Evolutionary conservation across 2,329 filamentous ascomycete species (phyloP).

Genomic region (Paraconiothyrium brasiliense): DNA sequence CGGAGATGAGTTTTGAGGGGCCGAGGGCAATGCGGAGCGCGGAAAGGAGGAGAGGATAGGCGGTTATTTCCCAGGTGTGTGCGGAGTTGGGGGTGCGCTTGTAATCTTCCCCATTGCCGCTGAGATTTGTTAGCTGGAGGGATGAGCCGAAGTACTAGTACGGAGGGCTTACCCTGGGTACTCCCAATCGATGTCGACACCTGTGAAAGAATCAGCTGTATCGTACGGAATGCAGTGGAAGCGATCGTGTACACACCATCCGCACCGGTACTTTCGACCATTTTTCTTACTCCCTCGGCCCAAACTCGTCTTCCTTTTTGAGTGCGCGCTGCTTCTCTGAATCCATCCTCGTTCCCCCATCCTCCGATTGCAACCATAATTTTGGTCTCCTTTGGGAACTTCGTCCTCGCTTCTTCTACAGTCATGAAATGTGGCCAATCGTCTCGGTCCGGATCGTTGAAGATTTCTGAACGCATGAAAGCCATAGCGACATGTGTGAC

Average conservation of each 20-base stretch:
- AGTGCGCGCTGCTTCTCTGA: slow-evolving; percentile 65
- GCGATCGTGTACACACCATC: slow-evolving; percentile 64
- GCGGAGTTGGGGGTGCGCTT: slow-evolving; percentile 66
- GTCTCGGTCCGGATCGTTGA: slow-evolving; percentile 33
- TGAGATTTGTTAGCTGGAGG: slow-evolving; percentile 3
- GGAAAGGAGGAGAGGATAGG: slow-evolving; percentile 69
- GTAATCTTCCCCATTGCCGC: slow-evolving; percentile 75
- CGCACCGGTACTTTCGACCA: slow-evolving; percentile 67
- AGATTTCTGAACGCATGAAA: slow-evolving; percentile 42
- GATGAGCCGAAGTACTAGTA: not conserved
- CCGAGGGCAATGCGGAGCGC: slow-evolving; percentile 69
- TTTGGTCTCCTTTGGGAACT: slow-evolving; percentile 65
- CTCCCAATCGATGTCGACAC: slow-evolving; percentile 72
- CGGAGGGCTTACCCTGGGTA: slow-evolving; percentile 54
- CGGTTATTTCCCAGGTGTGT: slow-evolving; percentile 68
- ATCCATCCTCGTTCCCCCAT: slow-evolving; percentile 75
- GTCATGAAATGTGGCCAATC: slow-evolving; percentile 41
- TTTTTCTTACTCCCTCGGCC: slow-evolving; percentile 69
- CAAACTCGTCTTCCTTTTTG: slow-evolving; percentile 61
- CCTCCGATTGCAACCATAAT: slow-evolving; percentile 76
- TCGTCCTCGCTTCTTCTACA: slow-evolving; percentile 36
- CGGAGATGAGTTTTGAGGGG: slow-evolving; percentile 67
- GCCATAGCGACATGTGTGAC: slow-evolving; percentile 43
- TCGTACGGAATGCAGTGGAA: not conserved
- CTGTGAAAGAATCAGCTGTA: slow-evolving; percentile 15